Percentiles rank a stretch among this genome's conserved stretches.
phyloP scores from a whole-genome alignment of 192 early-diverging fungal species.

The Podila horticola region DNA sequence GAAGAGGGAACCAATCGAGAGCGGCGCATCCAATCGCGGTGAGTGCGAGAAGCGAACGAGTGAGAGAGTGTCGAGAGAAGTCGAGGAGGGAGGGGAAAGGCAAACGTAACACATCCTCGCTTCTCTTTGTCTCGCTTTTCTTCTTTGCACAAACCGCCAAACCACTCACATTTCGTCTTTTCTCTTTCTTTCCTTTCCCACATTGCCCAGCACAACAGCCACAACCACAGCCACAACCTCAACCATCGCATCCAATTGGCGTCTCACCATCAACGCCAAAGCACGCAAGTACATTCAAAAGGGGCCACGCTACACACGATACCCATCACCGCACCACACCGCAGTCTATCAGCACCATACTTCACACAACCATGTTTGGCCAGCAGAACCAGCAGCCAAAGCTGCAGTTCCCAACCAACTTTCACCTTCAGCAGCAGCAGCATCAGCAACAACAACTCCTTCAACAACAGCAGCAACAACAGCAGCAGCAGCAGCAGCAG shows the following conservation, averaged over 20 bases:
- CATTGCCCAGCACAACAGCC: too few species aligned
- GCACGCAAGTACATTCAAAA: not conserved
- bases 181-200: not conserved
- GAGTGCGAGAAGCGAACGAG: too few species aligned
- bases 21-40: not conserved
- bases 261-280: not conserved
- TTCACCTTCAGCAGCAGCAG: constrained; percentile 16
- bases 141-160: too few species aligned
- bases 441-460: constrained; percentile 14
- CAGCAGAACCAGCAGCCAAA: constrained; percentile 25
- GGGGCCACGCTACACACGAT: not conserved
- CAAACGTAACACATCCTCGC: not conserved
- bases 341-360: not conserved
- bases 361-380: constrained; percentile 16
- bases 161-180: not conserved
- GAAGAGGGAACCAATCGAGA: not conserved
- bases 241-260: not conserved
- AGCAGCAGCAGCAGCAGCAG: constrained; percentile 11
- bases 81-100: not conserved
- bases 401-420: constrained; percentile 28
- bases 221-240: not conserved
- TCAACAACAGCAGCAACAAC: constrained; percentile 16
- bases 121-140: not conserved
- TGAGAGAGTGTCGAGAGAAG: not conserved
- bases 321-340: not conserved